Evolutionary conservation across 441 rosid species (phyloP).

Genomic region (Gossypium schwendimanii): DNA sequence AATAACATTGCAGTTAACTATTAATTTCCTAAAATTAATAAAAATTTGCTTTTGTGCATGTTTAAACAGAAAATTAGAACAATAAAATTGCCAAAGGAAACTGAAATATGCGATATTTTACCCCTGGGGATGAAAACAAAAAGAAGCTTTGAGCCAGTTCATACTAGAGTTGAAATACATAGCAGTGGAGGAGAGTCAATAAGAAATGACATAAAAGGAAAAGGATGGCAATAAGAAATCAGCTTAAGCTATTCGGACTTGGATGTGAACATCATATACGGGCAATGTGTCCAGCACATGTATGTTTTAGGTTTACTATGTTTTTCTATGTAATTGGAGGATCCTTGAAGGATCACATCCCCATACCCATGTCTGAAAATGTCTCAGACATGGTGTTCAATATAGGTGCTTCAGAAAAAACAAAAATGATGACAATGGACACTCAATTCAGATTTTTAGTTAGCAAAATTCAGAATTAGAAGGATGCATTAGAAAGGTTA

Average conservation of each 20-base stretch:
- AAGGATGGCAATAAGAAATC: not conserved
- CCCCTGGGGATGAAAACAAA: not conserved
- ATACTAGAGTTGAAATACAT: not conserved
- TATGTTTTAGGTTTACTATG: not conserved
- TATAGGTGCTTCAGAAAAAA: not conserved
- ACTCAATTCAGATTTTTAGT: not conserved
- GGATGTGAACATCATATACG: not conserved
- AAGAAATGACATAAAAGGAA: not conserved
- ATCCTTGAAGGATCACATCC: not conserved
- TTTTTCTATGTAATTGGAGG: not conserved
- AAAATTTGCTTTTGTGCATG: not conserved
- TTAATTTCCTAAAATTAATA: constrained; percentile 7
- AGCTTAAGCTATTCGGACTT: not conserved
- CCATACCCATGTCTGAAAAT: not conserved
- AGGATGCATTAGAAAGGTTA: not conserved
- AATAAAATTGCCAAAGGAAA: not conserved
- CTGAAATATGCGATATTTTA: not conserved
- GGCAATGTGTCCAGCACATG: not conserved
- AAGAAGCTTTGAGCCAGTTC: not conserved
- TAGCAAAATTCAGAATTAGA: not conserved
- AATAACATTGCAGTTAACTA: constrained; percentile 10
- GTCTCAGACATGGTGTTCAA: not conserved
- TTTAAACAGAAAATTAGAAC: constrained; percentile 6
- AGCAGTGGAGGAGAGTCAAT: not conserved
- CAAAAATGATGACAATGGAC: not conserved